Evolutionary conservation across 257 asterid genomes (phyloP), one percentile per base, ranked within the genome.

Genomic region (Scutellaria baicalensis): DNA sequence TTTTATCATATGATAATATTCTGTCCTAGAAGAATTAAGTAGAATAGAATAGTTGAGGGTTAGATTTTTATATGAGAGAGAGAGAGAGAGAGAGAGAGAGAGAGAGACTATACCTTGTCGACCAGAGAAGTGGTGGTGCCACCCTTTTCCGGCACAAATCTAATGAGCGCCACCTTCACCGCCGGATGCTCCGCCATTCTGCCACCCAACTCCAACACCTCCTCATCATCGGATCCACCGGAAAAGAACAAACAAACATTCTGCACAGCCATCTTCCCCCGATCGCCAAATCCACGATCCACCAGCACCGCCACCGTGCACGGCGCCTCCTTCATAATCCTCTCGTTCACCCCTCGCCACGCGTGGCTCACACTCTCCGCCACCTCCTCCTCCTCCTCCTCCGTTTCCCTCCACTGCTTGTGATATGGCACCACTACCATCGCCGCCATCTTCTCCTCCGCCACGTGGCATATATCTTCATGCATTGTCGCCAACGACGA

Each of bases 191-290:
- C 84, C 23, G 83, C 85, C 89, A 89, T 89, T 64, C 78, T 71
- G 1, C 84, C 77, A 0, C 85, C 82, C 64, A 84, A 62, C 54
- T 73, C 83, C 65, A 86, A 21, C 23, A 84, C 88, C 66, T 75
- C 84, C 17, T 84, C 40, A 44, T 80, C 86, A 54, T 88, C 87
- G 1, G 85, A 60, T 12, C 93, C 96, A 6, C 93, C 96, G 1
- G 81, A 72, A 64, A 81, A 83, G 1, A 88, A 1, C 18, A 84
- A 52, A 57, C 91, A 85, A 0, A 84, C 74, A 31, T 74, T 84
- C 67, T 81, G 77, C 70, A 36, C 42, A 0, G 49, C 61, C 13
- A 63, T n/a, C 13, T 57, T 6, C 0, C 59, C 60, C 63, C 55
- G 61, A 47, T 69, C 36, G 16, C 84, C 80, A 9, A 13, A 69